These are phyloP conservation scores for Pichia phayaonensis DNA, from an alignment of 805 yeast species.

Conservation along the genomic window DNA sequence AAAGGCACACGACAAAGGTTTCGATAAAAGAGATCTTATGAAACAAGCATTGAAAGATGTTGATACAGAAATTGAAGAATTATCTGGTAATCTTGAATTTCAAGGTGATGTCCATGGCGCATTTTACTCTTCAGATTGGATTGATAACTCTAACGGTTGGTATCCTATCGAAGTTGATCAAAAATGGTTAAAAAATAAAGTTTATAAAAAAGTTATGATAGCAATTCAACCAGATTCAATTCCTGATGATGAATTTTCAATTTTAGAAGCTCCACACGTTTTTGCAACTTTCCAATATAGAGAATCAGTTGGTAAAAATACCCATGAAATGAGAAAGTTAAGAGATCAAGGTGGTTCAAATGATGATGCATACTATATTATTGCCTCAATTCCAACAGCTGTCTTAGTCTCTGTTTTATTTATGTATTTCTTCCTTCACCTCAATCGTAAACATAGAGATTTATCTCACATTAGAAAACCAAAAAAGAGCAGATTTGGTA, in stretches of 20 bases:
- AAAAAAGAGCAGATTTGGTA: constrained; percentile 29
- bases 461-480: constrained; percentile 36
- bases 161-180: constrained; percentile 53
- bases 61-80: constrained; percentile 15
- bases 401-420: constrained; percentile 52
- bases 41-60: constrained; percentile 8
- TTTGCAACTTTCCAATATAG: constrained; percentile 43
- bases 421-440: constrained; percentile 56
- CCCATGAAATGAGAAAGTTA: constrained; percentile 25
- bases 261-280: constrained; percentile 34
- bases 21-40: constrained; percentile 22
- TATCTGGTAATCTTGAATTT: constrained; percentile 7
- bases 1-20: constrained; percentile 45
- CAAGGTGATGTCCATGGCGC: constrained; percentile 30
- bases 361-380: constrained; percentile 45
- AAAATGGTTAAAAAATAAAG: constrained; percentile 55
- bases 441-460: constrained; percentile 51
- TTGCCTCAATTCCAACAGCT: constrained; percentile 60
- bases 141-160: constrained; percentile 51
- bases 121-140: constrained; percentile 70
- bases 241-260: constrained; percentile 57
- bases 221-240: constrained; percentile 68
- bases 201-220: constrained; percentile 48
- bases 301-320: constrained; percentile 44
- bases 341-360: constrained; percentile 35